Evolutionary conservation across 2,329 filamentous ascomycete species (phyloP).

Genomic region (Phoma herbarum): DNA sequence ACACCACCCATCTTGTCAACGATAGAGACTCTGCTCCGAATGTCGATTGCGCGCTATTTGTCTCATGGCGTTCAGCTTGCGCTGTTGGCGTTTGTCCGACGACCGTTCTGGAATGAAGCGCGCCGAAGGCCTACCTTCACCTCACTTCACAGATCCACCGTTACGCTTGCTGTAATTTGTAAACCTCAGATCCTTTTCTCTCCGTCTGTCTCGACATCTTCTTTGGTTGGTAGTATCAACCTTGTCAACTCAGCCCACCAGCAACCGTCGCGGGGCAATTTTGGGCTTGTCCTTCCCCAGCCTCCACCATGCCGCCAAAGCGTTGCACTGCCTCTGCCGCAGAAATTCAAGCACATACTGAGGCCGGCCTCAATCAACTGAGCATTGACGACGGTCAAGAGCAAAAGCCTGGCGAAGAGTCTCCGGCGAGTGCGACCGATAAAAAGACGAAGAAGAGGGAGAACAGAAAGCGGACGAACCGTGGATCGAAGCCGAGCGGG

Average conservation of each 20-base stretch:
- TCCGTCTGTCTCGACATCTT: neutral
- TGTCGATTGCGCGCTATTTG: neutral
- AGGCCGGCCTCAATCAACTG: neutral
- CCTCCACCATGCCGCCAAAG: constrained; percentile 3
- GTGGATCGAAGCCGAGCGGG: neutral
- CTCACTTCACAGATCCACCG: neutral
- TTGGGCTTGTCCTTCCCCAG: neutral
- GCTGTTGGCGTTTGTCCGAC: neutral
- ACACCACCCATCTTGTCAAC: neutral
- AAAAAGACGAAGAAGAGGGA: neutral
- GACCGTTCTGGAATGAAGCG: neutral
- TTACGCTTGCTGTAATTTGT: neutral
- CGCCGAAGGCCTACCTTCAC: neutral
- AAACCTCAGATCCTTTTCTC: neutral
- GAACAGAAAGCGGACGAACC: constrained; percentile 2
- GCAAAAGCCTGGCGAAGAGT: neutral
- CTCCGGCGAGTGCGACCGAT: neutral
- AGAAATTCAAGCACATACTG: neutral
- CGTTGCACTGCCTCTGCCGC: neutral
- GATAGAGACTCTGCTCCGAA: neutral
- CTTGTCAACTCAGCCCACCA: neutral
- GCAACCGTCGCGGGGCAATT: neutral
- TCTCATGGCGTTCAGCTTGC: neutral
- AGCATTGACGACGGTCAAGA: neutral
- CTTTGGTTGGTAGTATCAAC: neutral